Conservation (phyloP, 768 basidiomycete genomes). For the Boletus speciosus region DNA sequence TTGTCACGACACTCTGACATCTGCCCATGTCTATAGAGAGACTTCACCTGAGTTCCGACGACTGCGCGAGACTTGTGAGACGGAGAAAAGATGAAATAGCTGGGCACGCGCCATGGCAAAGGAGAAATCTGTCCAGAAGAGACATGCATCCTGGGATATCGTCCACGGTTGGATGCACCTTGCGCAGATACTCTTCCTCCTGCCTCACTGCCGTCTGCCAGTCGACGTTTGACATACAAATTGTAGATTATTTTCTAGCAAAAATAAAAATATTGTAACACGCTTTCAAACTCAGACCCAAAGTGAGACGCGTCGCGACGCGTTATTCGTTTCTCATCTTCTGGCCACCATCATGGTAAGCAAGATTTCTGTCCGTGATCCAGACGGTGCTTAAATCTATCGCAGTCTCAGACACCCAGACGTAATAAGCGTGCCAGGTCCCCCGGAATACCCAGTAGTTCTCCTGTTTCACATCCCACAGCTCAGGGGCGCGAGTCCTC, state of each 20-base stretch:
- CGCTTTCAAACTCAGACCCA: constrained; percentile 45
- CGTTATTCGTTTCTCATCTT: constrained; percentile 28
- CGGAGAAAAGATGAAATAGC: background rate
- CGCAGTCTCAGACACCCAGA: constrained; percentile 44
- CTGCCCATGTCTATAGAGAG: constrained; percentile 83
- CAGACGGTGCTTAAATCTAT: background rate
- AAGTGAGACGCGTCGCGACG: constrained; percentile 43
- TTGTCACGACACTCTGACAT: constrained; percentile 69
- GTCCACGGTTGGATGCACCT: constrained; percentile 66
- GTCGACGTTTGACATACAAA: constrained; percentile 35
- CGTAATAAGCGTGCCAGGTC: constrained; percentile 64
- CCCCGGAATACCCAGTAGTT: constrained; percentile 45
- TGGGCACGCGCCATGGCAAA: constrained; percentile 56
- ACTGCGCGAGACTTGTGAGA: constrained; percentile 41
- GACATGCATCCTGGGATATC: constrained; percentile 83
- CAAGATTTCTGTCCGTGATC: constrained; percentile 2
- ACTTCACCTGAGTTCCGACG: constrained; percentile 74
- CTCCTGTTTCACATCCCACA: constrained; percentile 42
- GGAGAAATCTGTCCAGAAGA: constrained; percentile 67
- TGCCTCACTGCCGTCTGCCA: constrained; percentile 58
- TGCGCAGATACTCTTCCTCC: constrained; percentile 63
- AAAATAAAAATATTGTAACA: constrained; percentile 15
- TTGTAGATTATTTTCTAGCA: constrained; percentile 1
- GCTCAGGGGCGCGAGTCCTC: constrained; percentile 54
- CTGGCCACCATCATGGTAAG: constrained; percentile 38